Evolutionary conservation across 768 basidiomycete genomes (phyloP).

Genomic region (Boletus insuetus): DNA sequence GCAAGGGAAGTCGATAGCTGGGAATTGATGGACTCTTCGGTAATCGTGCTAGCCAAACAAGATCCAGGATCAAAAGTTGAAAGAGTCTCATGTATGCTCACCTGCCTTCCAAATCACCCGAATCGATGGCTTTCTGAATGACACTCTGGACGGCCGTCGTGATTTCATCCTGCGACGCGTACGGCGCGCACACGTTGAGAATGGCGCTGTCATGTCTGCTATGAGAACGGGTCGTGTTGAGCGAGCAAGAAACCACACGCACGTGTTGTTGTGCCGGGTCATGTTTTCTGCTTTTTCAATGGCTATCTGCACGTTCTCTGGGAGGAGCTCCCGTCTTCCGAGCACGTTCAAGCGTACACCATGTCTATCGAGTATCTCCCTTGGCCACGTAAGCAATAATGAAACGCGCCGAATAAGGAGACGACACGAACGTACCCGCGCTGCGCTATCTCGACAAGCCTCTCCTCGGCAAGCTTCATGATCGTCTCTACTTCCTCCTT

Average conservation of each 20-base stretch:
- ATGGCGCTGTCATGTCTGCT: constrained; percentile 58
- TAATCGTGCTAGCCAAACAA: constrained; percentile 43
- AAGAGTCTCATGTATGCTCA: neutral
- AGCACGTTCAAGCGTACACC: constrained; percentile 84
- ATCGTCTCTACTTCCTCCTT: constrained; percentile 83
- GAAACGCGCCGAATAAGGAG: neutral
- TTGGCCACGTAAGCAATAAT: constrained; percentile 29
- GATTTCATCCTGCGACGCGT: constrained; percentile 90
- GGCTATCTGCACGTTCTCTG: constrained; percentile 67
- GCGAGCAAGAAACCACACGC: neutral
- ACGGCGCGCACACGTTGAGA: constrained; percentile 91
- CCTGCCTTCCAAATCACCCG: constrained; percentile 30
- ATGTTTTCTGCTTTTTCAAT: constrained; percentile 69
- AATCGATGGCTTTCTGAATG: constrained; percentile 34
- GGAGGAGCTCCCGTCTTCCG: constrained; percentile 74
- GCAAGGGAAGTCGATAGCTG: constrained; percentile 63
- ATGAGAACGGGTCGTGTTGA: neutral
- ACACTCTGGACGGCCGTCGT: constrained; percentile 59
- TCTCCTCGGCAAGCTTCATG: constrained; percentile 80
- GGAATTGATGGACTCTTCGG: constrained; percentile 63
- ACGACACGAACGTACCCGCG: constrained; percentile 61
- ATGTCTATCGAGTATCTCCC: constrained; percentile 76
- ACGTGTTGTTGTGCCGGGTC: constrained; percentile 76
- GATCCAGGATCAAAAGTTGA: neutral
- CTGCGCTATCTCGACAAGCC: constrained; percentile 72